Conservation (phyloP, 2,329 filamentous ascomycete species). For the Chaetomium globosum region DNA sequence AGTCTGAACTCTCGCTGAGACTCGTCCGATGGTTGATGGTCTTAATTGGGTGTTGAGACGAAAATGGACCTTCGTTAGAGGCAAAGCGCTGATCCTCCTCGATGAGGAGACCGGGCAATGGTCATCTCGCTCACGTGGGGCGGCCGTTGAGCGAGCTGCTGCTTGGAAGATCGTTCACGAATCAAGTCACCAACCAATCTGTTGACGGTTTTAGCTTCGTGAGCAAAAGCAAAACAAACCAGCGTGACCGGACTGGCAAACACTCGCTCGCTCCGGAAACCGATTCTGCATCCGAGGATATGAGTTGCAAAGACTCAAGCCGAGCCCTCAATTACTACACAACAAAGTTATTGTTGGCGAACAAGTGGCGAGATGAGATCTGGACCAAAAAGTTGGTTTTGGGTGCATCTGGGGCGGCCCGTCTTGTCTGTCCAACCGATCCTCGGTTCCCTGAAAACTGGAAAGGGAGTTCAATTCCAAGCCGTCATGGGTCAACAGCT, state of each 20-base stretch:
- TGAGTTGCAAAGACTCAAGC: too few species aligned
- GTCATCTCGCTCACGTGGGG: background rate
- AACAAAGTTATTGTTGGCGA: background rate
- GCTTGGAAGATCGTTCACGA: background rate
- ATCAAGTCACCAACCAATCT: background rate
- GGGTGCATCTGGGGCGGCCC: background rate
- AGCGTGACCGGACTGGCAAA: background rate
- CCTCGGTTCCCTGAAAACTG: background rate
- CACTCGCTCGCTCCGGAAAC: too few species aligned
- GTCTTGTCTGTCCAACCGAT: background rate
- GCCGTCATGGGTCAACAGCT: background rate
- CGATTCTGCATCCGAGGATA: background rate
- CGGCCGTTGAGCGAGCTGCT: background rate
- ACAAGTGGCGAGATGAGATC: background rate
- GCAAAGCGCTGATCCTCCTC: slow-evolving; percentile 3
- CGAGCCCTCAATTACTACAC: background rate
- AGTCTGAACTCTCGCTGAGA: background rate
- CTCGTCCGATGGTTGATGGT: slow-evolving; percentile 7
- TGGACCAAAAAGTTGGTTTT: background rate
- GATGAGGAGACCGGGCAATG: background rate
- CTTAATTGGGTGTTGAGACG: background rate
- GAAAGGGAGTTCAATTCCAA: background rate
- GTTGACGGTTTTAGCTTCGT: background rate
- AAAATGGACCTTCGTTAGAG: background rate
- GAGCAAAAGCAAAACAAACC: background rate